These are phyloP conservation scores for Russula vinacea DNA, from an alignment of 768 basidiomycete species.

Conservation along the genomic window DNA sequence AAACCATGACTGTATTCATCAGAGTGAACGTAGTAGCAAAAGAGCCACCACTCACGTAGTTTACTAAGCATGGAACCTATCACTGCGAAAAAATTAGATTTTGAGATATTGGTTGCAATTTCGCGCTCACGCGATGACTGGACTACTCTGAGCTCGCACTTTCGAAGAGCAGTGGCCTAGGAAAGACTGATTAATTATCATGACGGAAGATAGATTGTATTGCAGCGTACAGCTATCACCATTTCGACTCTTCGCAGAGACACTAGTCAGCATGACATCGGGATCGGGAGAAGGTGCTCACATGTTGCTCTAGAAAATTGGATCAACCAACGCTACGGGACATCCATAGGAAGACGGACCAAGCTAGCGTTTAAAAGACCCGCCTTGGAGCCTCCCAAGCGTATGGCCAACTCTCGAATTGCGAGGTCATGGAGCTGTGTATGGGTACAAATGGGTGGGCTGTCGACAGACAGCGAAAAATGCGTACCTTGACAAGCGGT, in stretches of 20 bases:
- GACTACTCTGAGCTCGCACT: constrained; percentile 77
- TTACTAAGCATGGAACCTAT: constrained; percentile 83
- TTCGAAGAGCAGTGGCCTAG: constrained; percentile 75
- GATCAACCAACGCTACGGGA: constrained; percentile 4
- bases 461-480: background rate
- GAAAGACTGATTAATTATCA: background rate
- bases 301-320: constrained; percentile 57
- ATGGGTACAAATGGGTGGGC: background rate
- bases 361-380: constrained; percentile 80
- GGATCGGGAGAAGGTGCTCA: constrained; percentile 38
- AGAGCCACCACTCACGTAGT: constrained; percentile 44
- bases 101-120: background rate
- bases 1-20: constrained; percentile 60
- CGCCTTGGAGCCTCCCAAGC: constrained; percentile 73
- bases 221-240: constrained; percentile 63
- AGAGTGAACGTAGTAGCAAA: constrained; percentile 18
- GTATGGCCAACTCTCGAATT: constrained; percentile 66
- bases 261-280: constrained; percentile 1
- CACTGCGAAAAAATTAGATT: constrained; percentile 43
- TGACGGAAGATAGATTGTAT: background rate
- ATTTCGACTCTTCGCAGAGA: constrained; percentile 45
- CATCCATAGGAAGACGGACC: constrained; percentile 42
- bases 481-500: constrained; percentile 67
- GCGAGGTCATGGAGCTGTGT: constrained; percentile 70
- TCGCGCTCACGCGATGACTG: constrained; percentile 65